Base-by-base conservation (phyloP, 805 yeast genomes). In the Lipomyces sp. region DNA sequence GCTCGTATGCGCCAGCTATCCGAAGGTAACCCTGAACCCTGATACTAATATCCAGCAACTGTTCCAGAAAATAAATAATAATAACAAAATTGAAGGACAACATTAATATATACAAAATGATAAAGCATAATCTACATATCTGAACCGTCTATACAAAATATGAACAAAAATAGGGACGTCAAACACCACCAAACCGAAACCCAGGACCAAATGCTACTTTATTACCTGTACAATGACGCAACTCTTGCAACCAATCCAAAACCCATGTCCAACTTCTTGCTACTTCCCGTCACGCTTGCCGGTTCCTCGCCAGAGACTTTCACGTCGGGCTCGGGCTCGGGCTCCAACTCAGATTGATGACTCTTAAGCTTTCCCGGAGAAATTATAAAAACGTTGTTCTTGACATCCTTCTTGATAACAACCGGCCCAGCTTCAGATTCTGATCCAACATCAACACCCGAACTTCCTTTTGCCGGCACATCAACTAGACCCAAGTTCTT, bases 171-270 rank as follows among this genome's bases (percentile, higher is more conserved):
- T 32, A 53, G 37, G 34, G 56, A 53, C 13, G 7, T 42, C 18
- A n/a, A 42, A 42, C 48, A 42, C 48, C 48, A 3, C 48, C 48
- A n/a, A 11, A 42, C 13, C 48, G 5, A 42, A n/a, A 15, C 48
- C 48, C 18, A n/a, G 3, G 15, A 42, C 15, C 29, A 15, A 42
- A 15, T n/a, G 24, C n/a, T 7, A 42, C 48, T 15, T 24, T 15
- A 18, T 53, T 53, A 53, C 35, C 34, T 53, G 56, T 34, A 53
- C 35, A 53, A 15, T 53, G 37, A 53, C 37, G 18, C n/a, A 53
- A 32, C 24, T 3, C 56, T 10, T n/a, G 37, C 56, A 11, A 53
- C n/a, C 18, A 53, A n/a, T 15, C 34, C n/a, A n/a, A 37, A 3
- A 18, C 18, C n/a, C 6, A 42, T 13, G n/a, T 42, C 24, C 24